Percentiles rank a stretch among this genome's conserved stretches.
Evolutionary conservation across 192 early-diverging fungal species (phyloP).

Genomic region (Backusella sp.): DNA sequence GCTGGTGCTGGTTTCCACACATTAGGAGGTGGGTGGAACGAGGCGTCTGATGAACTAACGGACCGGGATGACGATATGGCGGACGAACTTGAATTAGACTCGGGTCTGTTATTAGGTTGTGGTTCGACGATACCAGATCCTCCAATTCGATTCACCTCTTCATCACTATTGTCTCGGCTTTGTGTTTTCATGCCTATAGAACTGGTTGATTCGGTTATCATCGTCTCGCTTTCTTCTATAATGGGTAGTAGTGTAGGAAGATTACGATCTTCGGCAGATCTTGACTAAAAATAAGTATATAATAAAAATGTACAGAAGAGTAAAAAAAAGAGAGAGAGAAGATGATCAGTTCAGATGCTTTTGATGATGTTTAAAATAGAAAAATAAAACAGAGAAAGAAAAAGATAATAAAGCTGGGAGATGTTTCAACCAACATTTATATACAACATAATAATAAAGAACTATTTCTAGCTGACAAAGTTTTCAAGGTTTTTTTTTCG

Average conservation of each 20-base stretch:
- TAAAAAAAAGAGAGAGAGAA: neutral
- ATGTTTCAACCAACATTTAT: neutral
- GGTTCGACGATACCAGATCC: neutral
- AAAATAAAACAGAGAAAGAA: neutral
- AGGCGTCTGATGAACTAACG: constrained; percentile 2
- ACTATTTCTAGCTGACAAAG: neutral
- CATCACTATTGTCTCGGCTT: neutral
- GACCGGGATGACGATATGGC: neutral
- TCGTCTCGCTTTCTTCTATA: constrained; percentile 13
- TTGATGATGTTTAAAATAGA: neutral
- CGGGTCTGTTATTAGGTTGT: neutral
- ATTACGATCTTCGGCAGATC: neutral
- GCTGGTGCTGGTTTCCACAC: neutral
- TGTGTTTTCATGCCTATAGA: neutral
- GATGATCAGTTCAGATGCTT: neutral
- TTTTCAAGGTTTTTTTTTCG: neutral
- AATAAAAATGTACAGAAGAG: neutral
- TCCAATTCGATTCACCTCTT: constrained; percentile 5
- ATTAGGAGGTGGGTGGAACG: neutral
- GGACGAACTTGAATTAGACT: neutral
- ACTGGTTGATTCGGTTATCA: neutral
- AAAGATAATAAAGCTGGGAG: neutral
- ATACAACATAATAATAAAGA: neutral
- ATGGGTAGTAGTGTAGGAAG: neutral
- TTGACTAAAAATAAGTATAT: neutral